These are phyloP conservation scores for Penicillium odoratum DNA, from an alignment of 495 filamentous ascomycete species.

Conservation along the genomic window DNA sequence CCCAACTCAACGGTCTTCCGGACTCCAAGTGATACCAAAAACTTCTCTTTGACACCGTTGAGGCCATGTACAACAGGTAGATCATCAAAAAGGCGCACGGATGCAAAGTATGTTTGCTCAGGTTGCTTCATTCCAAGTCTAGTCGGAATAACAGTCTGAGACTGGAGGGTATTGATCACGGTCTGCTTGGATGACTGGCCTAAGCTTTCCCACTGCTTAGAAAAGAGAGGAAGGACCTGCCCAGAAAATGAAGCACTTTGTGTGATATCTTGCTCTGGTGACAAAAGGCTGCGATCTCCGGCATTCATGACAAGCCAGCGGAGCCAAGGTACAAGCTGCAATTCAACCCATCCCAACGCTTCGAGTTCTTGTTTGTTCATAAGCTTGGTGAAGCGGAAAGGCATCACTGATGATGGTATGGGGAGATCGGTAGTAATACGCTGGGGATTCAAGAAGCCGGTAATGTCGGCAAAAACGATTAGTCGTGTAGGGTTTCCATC, in stretches of 20 bases:
- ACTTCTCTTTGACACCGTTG: slow-evolving; percentile 82
- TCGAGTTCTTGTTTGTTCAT: slow-evolving; percentile 64
- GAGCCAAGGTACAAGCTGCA: slow-evolving; percentile 82
- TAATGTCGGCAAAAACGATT: slow-evolving; percentile 73
- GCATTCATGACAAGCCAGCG: slow-evolving; percentile 69
- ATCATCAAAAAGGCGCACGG: slow-evolving; percentile 91
- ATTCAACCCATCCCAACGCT: slow-evolving; percentile 76
- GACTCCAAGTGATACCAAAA: slow-evolving; percentile 75
- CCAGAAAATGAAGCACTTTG: slow-evolving; percentile 71
- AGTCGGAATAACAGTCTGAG: slow-evolving; percentile 81
- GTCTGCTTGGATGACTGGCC: slow-evolving; percentile 63
- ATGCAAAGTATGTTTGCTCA: slow-evolving; percentile 85
- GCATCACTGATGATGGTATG: slow-evolving; percentile 76
- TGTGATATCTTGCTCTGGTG: slow-evolving; percentile 61
- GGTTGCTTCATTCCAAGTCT: slow-evolving; percentile 88
- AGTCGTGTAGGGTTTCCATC: slow-evolving; percentile 59
- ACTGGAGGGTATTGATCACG: slow-evolving; percentile 59
- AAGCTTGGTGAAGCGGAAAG: slow-evolving; percentile 71
- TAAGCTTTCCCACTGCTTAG: slow-evolving; percentile 83
- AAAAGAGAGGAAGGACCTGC: slow-evolving; percentile 75
- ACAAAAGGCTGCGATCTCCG: slow-evolving; percentile 43
- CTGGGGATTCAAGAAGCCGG: slow-evolving; percentile 67
- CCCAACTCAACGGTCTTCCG: slow-evolving; percentile 85
- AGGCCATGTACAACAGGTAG: slow-evolving; percentile 77
- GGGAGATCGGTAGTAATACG: slow-evolving; percentile 82